phyloP scores from a whole-genome alignment of 2,329 filamentous ascomycete genomes.

The Claviceps paspali region DNA sequence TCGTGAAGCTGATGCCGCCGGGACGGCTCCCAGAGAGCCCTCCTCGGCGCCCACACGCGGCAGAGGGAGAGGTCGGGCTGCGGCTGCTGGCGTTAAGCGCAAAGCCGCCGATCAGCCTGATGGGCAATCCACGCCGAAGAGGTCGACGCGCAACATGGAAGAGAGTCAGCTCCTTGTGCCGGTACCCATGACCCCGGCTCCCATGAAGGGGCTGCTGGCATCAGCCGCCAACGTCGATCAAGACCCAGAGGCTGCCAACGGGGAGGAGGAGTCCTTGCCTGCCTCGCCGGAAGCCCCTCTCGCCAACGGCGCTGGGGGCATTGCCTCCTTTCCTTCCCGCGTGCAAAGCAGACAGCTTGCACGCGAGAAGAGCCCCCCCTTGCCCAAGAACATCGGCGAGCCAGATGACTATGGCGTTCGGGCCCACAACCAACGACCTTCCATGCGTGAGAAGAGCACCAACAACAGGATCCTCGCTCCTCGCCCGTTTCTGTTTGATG shows the following conservation, averaged over 20 bases:
- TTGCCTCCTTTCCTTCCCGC: constrained; percentile 10
- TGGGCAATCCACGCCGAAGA: constrained; percentile 34
- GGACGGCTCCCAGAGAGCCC: constrained; percentile 14
- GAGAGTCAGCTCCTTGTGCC: constrained; percentile 14
- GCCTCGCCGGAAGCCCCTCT: constrained; percentile 21
- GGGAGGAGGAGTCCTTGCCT: constrained; percentile 20
- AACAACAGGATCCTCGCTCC: constrained; percentile 39
- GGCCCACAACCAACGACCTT: constrained; percentile 25
- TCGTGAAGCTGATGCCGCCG: constrained; percentile 22
- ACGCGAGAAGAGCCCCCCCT: constrained; percentile 22
- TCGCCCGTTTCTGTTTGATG: constrained; percentile 30
- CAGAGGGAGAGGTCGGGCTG: constrained; percentile 19
- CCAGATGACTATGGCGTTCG: constrained; percentile 38
- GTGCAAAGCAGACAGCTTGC: constrained; percentile 16
- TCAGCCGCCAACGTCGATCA: constrained; percentile 22
- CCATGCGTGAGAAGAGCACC: constrained; percentile 24
- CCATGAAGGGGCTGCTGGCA: constrained; percentile 24
- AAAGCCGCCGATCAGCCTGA: constrained; percentile 35
- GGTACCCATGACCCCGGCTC: constrained; percentile 13
- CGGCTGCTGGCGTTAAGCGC: constrained; percentile 27
- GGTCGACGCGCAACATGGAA: constrained; percentile 20
- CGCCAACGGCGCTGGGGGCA: constrained; percentile 13
- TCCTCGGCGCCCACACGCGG: constrained; percentile 14
- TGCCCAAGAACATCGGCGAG: constrained; percentile 26
- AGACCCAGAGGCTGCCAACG: constrained; percentile 18